Evolutionary conservation across 202 grass and related monocot species (phyloP).

Genomic region (Cymbopogon flexuosus): DNA sequence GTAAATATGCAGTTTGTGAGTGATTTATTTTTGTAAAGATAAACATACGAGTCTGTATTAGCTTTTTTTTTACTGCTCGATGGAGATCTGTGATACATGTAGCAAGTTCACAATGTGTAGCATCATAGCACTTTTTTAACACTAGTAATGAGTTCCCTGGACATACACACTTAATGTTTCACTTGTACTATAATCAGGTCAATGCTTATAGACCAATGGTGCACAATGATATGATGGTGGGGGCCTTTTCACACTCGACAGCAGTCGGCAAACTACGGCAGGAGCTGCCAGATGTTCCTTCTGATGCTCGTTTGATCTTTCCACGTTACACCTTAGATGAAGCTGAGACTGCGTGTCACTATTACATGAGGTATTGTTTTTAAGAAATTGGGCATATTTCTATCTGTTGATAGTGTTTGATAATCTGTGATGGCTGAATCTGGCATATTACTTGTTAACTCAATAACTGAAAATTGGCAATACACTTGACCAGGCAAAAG

Average conservation of each 20-base stretch:
- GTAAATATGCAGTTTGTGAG: neutral
- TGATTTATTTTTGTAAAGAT: neutral
- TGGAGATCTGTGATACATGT: neutral
- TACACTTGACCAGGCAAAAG: slow-evolving; percentile 66
- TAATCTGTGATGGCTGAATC: neutral
- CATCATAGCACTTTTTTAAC: neutral
- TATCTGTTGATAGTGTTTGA: slow-evolving; percentile 9
- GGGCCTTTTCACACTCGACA: slow-evolving; percentile 95
- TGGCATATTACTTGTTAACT: slow-evolving; percentile 3
- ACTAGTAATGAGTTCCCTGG: neutral
- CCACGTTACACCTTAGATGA: slow-evolving; percentile 87
- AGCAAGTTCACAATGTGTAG: neutral
- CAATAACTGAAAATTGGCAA: neutral
- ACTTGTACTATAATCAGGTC: slow-evolving; percentile 50
- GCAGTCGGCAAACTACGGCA: slow-evolving; percentile 85
- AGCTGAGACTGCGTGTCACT: slow-evolving; percentile 78
- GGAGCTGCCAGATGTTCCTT: slow-evolving; percentile 80
- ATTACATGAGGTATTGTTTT: slow-evolving; percentile 78
- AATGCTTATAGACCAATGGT: slow-evolving; percentile 83
- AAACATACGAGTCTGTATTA: neutral
- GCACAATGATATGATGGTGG: slow-evolving; percentile 94
- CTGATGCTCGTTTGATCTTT: slow-evolving; percentile 60
- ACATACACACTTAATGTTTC: slow-evolving; percentile 1
- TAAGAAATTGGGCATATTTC: neutral
- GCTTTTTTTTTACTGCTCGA: neutral